Evolutionary conservation across 192 early-diverging fungal genomes (phyloP), one percentile per base, ranked within the genome.

Genomic region (Backusella psychrophila): DNA sequence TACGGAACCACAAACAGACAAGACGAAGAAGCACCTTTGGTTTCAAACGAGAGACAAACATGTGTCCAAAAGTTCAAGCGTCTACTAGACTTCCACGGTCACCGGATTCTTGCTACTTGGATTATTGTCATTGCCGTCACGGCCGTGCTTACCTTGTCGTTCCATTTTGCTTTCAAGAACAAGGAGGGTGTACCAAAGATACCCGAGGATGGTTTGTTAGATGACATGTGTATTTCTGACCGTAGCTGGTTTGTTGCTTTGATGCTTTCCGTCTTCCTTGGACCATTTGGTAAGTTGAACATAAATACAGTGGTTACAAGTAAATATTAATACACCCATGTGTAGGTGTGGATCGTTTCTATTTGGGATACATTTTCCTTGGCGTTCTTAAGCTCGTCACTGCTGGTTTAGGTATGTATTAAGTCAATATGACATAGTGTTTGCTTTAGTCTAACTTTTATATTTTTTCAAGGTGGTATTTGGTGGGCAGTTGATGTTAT

Each of bases 311-410:
- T 67, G 29, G 66, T 78, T 66, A 15, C 23, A 1, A 39, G 67
- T 46, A 4, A 68, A 12, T 78, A n/a, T n/a, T 70, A 49, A 49
- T 49, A 49, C 39, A 1, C 36, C 36, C 29, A 34, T n/a, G 7
- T 66, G 3, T 26, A 77, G 83, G 85, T 59, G 67, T 87, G 38
- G 86, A 87, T 74, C 86, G 86, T 65, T 87, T 87, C 83, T 87
- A 87, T 67, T 81, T 87, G 36, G 84, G 84, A 56, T 87, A 87
- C 29, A 59, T 87, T 39, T 78, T 85, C 75, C 68, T 83, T 2
- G 74, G 81, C 17, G n/a, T 85, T n/a, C 71, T 87, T 52, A 87
- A 87, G 59, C 69, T 87, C n/a, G 76, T 76, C 15, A 87, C 80
- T 74, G 86, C 68, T 75, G 86, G 86, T 72, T 71, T 84, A 23